Evolutionary conservation across 495 filamentous ascomycete species (phyloP), one percentile per base, ranked within the genome.

Genomic region (Tuber microsphaerosporum): DNA sequence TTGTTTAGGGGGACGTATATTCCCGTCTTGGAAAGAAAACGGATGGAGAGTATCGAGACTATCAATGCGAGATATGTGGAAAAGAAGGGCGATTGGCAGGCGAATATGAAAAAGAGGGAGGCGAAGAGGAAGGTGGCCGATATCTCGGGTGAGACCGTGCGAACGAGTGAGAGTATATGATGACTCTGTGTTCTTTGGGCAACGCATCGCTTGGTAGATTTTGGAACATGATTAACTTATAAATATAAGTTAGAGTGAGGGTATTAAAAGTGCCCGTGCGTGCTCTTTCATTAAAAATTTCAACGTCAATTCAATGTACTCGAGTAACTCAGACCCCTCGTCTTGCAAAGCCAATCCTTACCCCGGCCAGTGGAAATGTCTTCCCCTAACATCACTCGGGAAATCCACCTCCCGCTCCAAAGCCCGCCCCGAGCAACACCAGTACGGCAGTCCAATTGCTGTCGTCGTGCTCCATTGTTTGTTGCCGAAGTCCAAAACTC

Each of bases 41-140:
- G 86, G 79, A 87, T 90, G 83, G 89, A 92, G 31, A 80, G 86
- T 17, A 88, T 91, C 43, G 89, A 92, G 75, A 89, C 90, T 69
- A 86, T 91, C 39, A 97, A 97, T 84, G 90, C 91, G 75, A 89
- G 87, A 80, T 97, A 91, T 85, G 89, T 92, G 56, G 86, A 87
- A 77, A 88, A 86, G 75, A 95, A 92, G 84, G 91, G 92, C 44
- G 70, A 80, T 48, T 85, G 65, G 86, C 80, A 71, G 73, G 87
- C 88, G 65, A 82, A 87, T 85, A 76, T 77, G 75, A 83, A 81
- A 75, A 82, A 74, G 76, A 73, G 61, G 68, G 71, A 82, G 73
- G 79, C 69, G 71, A 80, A 73, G 70, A 76, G 73, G 69, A 78
- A 77, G 74, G 80, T 73, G 14, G 82, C 72, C 65, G 73, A n/a